Evolutionary conservation across 1,139 yeast genomes (phyloP).

Genomic region (Pichia sp.): DNA sequence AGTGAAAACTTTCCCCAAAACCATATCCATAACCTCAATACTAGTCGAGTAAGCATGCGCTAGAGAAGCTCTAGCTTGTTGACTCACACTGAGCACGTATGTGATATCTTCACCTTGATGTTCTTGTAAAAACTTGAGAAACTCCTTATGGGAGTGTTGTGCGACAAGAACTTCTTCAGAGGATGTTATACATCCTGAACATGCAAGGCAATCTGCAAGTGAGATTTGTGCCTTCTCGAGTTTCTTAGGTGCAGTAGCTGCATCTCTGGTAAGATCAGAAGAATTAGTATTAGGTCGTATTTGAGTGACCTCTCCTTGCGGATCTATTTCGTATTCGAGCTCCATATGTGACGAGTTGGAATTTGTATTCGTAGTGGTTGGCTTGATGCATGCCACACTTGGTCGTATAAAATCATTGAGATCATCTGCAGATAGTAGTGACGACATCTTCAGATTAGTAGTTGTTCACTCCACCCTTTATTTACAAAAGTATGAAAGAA

Average conservation of each 20-base stretch:
- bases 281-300: too few relatives aligned
- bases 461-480: background rate
- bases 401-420: conserved; percentile 93
- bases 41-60: conserved; percentile 58
- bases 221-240: conserved; percentile 84
- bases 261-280: too few relatives aligned
- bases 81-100: conserved; percentile 77
- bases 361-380: conserved; percentile 36
- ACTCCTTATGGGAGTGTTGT: conserved; percentile 80
- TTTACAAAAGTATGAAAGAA: too few relatives aligned
- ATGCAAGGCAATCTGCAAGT: conserved; percentile 88
- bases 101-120: conserved; percentile 27
- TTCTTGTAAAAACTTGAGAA: conserved; percentile 49
- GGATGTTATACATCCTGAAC: conserved; percentile 95
- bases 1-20: conserved; percentile 51
- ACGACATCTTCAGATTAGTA: conserved; percentile 54
- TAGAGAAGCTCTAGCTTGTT: conserved; percentile 78
- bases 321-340: background rate
- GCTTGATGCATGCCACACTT: conserved; percentile 91
- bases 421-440: conserved; percentile 80
- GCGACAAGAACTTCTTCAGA: conserved; percentile 92
- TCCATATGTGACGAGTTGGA: background rate
- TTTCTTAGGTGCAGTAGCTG: conserved; percentile 21
- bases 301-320: background rate
- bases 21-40: conserved; percentile 52